Conservation (phyloP, 1,284 basidiomycete genomes). For the Schizopora paradoxa region DNA sequence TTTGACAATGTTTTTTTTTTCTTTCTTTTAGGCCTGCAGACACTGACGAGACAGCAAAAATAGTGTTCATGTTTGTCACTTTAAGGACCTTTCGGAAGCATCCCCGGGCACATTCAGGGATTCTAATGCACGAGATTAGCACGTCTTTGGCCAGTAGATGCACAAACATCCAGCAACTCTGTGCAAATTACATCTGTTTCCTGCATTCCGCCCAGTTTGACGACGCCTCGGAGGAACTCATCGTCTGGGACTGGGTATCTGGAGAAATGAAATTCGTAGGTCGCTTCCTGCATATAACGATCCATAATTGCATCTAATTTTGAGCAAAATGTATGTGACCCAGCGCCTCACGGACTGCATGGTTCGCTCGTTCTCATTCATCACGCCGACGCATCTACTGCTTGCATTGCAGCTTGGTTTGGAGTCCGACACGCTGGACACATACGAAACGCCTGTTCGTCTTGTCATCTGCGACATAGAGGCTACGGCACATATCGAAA, state of each 20-base stretch:
- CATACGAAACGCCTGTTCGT: slow-evolving; percentile 6
- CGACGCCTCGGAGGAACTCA: slow-evolving; percentile 35
- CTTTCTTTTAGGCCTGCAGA: neutral
- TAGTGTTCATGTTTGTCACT: no score
- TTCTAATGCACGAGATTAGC: slow-evolving; percentile 8
- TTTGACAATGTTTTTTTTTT: neutral
- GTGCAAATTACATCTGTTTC: slow-evolving; percentile 43
- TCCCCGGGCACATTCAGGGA: slow-evolving; percentile 4
- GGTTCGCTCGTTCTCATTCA: slow-evolving; percentile 11
- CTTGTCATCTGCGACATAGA: slow-evolving; percentile 17
- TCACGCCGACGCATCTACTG: slow-evolving; percentile 7
- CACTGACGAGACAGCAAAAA: no score
- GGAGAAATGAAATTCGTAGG: slow-evolving; percentile 42
- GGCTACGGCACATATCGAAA: slow-evolving; percentile 2
- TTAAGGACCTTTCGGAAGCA: slow-evolving; percentile 12
- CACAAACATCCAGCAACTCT: slow-evolving; percentile 45
- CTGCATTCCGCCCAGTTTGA: slow-evolving; percentile 32
- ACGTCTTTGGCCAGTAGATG: slow-evolving; percentile 23
- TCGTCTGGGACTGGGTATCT: slow-evolving; percentile 62
- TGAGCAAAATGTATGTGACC: no score
- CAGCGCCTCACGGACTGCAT: no score
- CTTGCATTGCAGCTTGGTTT: slow-evolving; percentile 16
- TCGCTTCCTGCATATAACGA: slow-evolving; percentile 13
- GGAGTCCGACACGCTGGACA: no score
- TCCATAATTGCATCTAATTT: no score